Evolutionary conservation across 2,329 filamentous ascomycete species (phyloP).

Genomic region (Hirsutella minnesotensis): DNA sequence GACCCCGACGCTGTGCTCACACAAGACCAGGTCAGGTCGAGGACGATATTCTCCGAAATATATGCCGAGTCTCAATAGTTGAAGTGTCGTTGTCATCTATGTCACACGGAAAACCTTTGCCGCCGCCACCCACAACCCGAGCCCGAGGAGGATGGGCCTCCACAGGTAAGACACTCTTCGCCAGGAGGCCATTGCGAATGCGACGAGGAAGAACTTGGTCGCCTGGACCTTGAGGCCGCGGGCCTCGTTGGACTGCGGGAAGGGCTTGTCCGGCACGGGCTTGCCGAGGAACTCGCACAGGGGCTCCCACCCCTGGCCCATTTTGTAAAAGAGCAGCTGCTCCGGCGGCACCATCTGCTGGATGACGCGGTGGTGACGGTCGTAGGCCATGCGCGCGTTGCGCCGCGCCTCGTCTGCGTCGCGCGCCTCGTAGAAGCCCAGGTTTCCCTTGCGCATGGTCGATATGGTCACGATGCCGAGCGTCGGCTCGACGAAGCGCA

Average conservation of each 20-base stretch:
- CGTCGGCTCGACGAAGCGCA: not conserved
- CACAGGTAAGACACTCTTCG: no score
- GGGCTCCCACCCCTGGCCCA: slow-evolving; percentile 19
- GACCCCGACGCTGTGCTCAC: no score
- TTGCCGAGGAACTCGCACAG: slow-evolving; percentile 22
- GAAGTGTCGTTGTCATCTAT: no score
- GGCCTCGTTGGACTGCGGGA: slow-evolving; percentile 16
- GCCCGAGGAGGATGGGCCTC: no score
- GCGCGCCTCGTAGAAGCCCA: slow-evolving; percentile 4
- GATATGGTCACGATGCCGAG: not conserved
- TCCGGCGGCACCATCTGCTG: slow-evolving; percentile 10
- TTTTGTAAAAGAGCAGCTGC: slow-evolving; percentile 16
- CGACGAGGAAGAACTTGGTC: no score
- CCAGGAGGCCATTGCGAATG: no score
- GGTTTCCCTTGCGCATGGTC: not conserved
- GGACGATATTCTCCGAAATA: no score
- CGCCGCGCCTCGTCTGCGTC: slow-evolving; percentile 6
- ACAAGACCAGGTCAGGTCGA: no score
- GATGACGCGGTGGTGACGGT: slow-evolving; percentile 15
- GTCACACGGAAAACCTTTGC: no score
- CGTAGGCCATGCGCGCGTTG: slow-evolving; percentile 10
- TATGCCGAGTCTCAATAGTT: no score
- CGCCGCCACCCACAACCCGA: no score
- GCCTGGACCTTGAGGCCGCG: no score
- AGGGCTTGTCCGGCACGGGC: slow-evolving; percentile 13